Percentiles rank a stretch among this genome's conserved stretches.
Evolutionary conservation across 108 stramenopile species (phyloP).

Genomic region (Craspedostauros australis): DNA sequence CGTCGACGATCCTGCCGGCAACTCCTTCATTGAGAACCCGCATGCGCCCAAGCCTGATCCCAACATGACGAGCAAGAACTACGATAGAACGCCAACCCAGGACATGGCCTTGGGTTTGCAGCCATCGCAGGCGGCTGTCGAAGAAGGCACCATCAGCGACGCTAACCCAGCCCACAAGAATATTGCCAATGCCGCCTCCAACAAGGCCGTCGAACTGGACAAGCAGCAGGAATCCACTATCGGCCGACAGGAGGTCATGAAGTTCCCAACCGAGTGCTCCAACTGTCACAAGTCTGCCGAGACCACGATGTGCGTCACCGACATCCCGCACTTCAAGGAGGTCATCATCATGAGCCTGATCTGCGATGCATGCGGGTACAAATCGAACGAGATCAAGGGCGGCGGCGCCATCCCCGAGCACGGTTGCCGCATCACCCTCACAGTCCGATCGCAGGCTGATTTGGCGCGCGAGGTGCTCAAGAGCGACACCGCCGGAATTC

Average conservation of each 20-base stretch:
- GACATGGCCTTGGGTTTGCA: slow-evolving; percentile 48
- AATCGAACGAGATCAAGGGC: slow-evolving; percentile 80
- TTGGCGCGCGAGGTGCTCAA: slow-evolving; percentile 78
- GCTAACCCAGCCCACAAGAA: slow-evolving; percentile 38
- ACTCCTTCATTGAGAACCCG: slow-evolving; percentile 67
- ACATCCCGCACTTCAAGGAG: slow-evolving; percentile 95
- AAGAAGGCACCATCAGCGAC: slow-evolving; percentile 27
- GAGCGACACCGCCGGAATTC: slow-evolving; percentile 71
- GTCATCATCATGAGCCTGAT: slow-evolving; percentile 83
- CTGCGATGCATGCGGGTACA: slow-evolving; percentile 87
- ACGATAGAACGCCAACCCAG: slow-evolving; percentile 34
- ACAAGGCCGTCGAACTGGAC: background rate
- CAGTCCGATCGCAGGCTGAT: slow-evolving; percentile 43
- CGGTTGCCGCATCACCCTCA: slow-evolving; percentile 62
- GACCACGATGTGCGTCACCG: slow-evolving; percentile 70
- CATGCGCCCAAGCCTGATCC: slow-evolving; percentile 32
- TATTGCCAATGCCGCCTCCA: slow-evolving; percentile 12
- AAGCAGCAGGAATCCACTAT: background rate
- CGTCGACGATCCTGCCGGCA: slow-evolving; percentile 70
- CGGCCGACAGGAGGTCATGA: slow-evolving; percentile 22
- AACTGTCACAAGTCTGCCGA: slow-evolving; percentile 32
- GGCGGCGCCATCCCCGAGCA: slow-evolving; percentile 80
- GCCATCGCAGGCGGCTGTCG: slow-evolving; percentile 27
- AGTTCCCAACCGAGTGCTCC: slow-evolving; percentile 52
- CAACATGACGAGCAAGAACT: slow-evolving; percentile 18